phyloP scores from a whole-genome alignment of 495 filamentous ascomycete species.

The Lophiotrema nucula region DNA sequence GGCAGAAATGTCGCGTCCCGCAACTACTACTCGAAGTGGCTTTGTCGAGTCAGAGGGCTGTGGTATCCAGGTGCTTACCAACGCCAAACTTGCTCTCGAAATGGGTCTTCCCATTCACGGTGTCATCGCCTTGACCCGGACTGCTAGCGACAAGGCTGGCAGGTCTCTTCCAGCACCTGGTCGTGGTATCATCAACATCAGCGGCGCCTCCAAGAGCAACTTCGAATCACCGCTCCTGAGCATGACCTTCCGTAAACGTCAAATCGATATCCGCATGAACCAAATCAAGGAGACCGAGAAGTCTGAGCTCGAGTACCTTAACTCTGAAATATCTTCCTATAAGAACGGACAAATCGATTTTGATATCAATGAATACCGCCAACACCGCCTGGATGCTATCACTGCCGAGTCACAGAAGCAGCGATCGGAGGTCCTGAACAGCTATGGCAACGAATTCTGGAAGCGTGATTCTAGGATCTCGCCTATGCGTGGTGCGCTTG shows the following conservation, averaged over 20 bases:
- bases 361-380: slow-evolving; percentile 75
- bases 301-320: slow-evolving; percentile 82
- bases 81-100: slow-evolving; percentile 84
- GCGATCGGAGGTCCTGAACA: slow-evolving; percentile 81
- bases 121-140: slow-evolving; percentile 84
- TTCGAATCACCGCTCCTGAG: slow-evolving; percentile 90
- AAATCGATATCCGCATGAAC: slow-evolving; percentile 83
- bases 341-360: slow-evolving; percentile 70
- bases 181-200: slow-evolving; percentile 92
- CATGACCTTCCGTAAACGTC: slow-evolving; percentile 88
- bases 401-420: slow-evolving; percentile 81
- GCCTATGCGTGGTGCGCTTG: slow-evolving; percentile 85
- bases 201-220: slow-evolving; percentile 79
- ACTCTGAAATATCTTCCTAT: slow-evolving; percentile 84
- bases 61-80: slow-evolving; percentile 97
- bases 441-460: slow-evolving; percentile 95
- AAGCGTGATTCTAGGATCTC: slow-evolving; percentile 90
- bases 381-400: slow-evolving; percentile 77
- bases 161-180: slow-evolving; percentile 95
- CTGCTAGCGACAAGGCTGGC: slow-evolving; percentile 95
- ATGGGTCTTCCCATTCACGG: slow-evolving; percentile 98
- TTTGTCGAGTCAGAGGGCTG: slow-evolving; percentile 99
- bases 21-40: slow-evolving; percentile 88
- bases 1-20: slow-evolving; percentile 92
- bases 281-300: slow-evolving; percentile 93